Evolutionary conservation across 1,139 yeast genomes (phyloP).

Genomic region (Candida labiduridarum): DNA sequence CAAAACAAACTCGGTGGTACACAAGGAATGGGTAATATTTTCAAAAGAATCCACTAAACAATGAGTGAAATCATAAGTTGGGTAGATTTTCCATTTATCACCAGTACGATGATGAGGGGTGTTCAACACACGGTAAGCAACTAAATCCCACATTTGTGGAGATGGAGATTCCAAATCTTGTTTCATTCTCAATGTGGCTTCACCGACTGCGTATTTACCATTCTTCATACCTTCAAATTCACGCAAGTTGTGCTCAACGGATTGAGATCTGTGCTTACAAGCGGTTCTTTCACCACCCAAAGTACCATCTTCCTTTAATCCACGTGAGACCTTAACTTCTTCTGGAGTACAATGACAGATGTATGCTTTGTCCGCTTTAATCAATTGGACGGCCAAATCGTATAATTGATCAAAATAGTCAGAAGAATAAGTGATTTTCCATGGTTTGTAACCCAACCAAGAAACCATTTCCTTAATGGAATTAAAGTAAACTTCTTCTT

Average conservation of each 20-base stretch:
- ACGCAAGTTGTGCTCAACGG: conserved; percentile 70
- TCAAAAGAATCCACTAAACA: conserved; percentile 98
- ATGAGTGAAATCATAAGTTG: conserved; percentile 98
- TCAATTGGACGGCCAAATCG: conserved; percentile 80
- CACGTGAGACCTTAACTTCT: conserved; percentile 87
- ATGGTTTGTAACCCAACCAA: conserved; percentile 94
- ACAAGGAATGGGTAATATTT: conserved; percentile 90
- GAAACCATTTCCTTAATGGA: conserved; percentile 81
- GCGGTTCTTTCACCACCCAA: conserved; percentile 90
- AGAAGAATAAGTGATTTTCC: conserved; percentile 92
- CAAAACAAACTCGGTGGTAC: conserved; percentile 91
- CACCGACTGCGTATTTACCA: conserved; percentile 86
- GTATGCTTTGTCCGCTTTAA: conserved; percentile 72
- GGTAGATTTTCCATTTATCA: conserved; percentile 94
- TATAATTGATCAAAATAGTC: conserved; percentile 92
- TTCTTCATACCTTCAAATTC: conserved; percentile 91
- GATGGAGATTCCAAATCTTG: conserved; percentile 90
- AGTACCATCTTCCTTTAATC: conserved; percentile 87
- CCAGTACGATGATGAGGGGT: conserved; percentile 97
- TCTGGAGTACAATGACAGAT: conserved; percentile 95
- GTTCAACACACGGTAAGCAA: conserved; percentile 94
- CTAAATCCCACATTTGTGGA: conserved; percentile 99
- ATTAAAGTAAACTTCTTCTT: conserved; percentile 86
- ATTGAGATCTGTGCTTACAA: conserved; percentile 71
- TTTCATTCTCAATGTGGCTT: conserved; percentile 95